A percentile compares a stretch with the other conserved stretches of the same genome.
Conservation (phyloP, 768 basidiomycete species). For the Tulasnella calospora region DNA sequence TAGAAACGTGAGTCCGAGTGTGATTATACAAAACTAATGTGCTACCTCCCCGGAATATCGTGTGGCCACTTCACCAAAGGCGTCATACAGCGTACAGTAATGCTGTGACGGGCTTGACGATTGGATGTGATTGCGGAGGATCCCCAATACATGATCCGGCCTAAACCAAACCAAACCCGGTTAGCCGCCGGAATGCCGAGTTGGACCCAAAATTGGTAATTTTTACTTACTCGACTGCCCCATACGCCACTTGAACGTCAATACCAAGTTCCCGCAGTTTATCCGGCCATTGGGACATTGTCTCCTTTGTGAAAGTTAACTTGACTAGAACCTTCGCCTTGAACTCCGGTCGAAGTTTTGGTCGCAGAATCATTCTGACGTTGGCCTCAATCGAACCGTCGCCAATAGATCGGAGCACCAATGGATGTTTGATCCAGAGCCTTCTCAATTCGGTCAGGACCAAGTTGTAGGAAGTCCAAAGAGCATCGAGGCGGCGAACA, state of each 20-base stretch:
- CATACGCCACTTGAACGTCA: slow-evolving; percentile 17
- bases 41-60: not conserved
- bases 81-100: slow-evolving; percentile 16
- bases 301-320: slow-evolving; percentile 8
- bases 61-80: slow-evolving; percentile 1
- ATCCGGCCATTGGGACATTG: not conserved
- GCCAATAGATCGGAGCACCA: not conserved
- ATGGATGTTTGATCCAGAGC: slow-evolving; percentile 16
- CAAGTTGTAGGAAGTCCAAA: slow-evolving; percentile 10
- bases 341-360: slow-evolving; percentile 1
- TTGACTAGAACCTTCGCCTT: slow-evolving; percentile 20
- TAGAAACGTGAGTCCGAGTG: not conserved
- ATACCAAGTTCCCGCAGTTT: not conserved
- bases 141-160: not conserved
- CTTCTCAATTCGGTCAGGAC: slow-evolving; percentile 13
- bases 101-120: not conserved
- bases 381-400: slow-evolving; percentile 12
- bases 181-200: not conserved
- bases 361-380: slow-evolving; percentile 17
- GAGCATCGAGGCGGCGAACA: slow-evolving; percentile 10
- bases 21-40: not conserved
- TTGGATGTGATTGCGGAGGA: not conserved
- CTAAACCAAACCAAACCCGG: not conserved
- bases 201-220: not conserved
- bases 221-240: slow-evolving; percentile 17